Percentiles rank a stretch among this genome's conserved stretches.
Conservation (phyloP, 352 stramenopile genomes). For the Elongisporangium prolatum region DNA sequence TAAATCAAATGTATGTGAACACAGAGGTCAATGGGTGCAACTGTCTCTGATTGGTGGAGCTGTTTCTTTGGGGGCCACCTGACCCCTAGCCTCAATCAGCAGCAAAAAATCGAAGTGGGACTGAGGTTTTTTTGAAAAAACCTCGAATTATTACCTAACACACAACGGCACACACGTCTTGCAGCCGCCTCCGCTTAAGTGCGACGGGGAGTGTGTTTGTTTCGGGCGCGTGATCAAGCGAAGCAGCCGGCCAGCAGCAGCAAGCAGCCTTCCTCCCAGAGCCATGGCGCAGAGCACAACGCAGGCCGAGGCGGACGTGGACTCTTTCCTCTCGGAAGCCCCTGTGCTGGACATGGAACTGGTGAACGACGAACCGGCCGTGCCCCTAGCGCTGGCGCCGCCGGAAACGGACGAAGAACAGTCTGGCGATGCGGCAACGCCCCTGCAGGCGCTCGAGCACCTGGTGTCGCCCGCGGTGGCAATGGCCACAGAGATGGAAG, state of each 20-base stretch:
- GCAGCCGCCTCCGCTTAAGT: neutral
- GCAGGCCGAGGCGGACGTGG: neutral
- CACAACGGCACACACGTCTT: neutral
- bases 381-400: neutral
- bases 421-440: constrained; percentile 12
- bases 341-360: neutral
- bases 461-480: neutral
- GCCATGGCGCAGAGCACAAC: neutral
- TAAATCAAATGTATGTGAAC: neutral
- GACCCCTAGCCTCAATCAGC: neutral
- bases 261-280: neutral
- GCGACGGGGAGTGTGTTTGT: neutral
- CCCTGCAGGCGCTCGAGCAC: constrained; percentile 3
- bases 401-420: constrained; percentile 1
- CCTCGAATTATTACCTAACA: neutral
- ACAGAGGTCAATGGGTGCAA: neutral
- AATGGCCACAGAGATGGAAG: neutral
- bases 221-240: neutral
- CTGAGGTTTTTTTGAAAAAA: neutral
- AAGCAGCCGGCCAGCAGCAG: neutral
- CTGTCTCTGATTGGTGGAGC: neutral
- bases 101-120: neutral
- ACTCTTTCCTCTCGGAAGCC: neutral
- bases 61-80: neutral
- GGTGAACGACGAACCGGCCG: neutral